Evolutionary conservation across 305 asterid genomes (phyloP), one percentile per base, ranked within the genome.

Genomic region (Fraxinus dipetala): DNA sequence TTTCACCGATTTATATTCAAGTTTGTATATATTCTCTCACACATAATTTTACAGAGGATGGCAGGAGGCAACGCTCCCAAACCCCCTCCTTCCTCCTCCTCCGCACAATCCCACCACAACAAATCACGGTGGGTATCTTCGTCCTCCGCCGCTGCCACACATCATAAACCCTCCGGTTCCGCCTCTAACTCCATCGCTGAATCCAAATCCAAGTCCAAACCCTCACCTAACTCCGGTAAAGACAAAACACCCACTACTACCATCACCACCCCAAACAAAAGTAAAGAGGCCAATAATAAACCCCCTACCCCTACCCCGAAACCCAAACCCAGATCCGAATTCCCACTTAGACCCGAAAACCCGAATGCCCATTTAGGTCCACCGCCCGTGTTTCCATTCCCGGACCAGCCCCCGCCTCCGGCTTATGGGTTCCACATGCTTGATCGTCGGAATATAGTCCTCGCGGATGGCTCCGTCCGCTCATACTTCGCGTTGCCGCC

Each of bases 361-460:
- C 93, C 84, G 69, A 80, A 69, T 82, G 63, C 83, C 76, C 65
- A 32, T 16, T 83, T 90, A 74, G 89, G 89, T 32, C 91, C 85
- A n/a, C 82, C 91, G 22, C 95, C 94, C 36, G 82, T 85, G 80
- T 86, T 88, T 77, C 94, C 96, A 35, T 85, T 89, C 80, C 88
- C 63, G 83, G 97, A 93, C 82, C 99, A 90, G 0, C 97, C 97
- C 0, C 98, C 98, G 18, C 94, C 95, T 9, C 97, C 99, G n/a
- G 81, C 97, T 9, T 95, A 95, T 79, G 98, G 97, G 9, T 93
- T 94, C 83, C 99, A 94, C 87, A 89, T 92, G 97, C 98, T 95
- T 63, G 97, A 95, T 0, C 98, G 99, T 78, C 91, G 98, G 40
- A 90, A 86, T 28, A 83, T 94, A 65, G 88, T 84, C 82, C 90